These are phyloP conservation scores for Pisolithus sp. DNA, from an alignment of 768 basidiomycete genomes.

Conservation along the genomic window DNA sequence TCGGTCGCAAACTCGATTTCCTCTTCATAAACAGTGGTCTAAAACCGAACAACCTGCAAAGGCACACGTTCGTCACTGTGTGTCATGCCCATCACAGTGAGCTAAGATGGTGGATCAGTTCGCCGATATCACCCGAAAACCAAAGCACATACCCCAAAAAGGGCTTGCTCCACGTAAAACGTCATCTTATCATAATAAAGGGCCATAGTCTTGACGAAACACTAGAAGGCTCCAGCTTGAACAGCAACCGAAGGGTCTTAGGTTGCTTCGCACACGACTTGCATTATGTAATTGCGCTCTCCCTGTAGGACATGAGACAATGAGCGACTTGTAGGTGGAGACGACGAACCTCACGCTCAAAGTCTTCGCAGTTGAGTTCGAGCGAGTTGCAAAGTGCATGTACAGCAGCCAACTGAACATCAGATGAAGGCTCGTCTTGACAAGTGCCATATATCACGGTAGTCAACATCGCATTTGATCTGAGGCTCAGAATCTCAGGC, in stretches of 20 bases:
- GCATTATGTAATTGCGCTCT: no score
- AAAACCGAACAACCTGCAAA: slow-evolving; percentile 42
- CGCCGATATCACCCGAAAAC: slow-evolving; percentile 4
- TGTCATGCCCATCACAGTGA: slow-evolving; percentile 74
- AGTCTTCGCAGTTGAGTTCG: slow-evolving; percentile 96
- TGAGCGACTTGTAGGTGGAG: not conserved
- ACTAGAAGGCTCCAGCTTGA: slow-evolving; percentile 93
- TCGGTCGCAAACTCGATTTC: slow-evolving; percentile 19
- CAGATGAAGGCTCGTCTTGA: slow-evolving; percentile 85
- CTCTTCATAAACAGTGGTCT: slow-evolving; percentile 98
- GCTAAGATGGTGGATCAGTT: slow-evolving; percentile 36
- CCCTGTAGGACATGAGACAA: not conserved
- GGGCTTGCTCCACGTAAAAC: slow-evolving; percentile 82
- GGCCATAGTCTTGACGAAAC: slow-evolving; percentile 92
- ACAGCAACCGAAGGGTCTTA: slow-evolving; percentile 68
- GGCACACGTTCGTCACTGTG: no score
- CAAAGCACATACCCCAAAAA: slow-evolving; percentile 82
- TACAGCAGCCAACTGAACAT: slow-evolving; percentile 78
- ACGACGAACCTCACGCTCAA: slow-evolving; percentile 82
- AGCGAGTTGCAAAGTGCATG: slow-evolving; percentile 75
- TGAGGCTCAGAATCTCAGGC: slow-evolving; percentile 82
- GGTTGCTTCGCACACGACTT: no score
- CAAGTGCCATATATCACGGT: slow-evolving; percentile 97
- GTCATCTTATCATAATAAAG: slow-evolving; percentile 52
- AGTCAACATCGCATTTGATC: slow-evolving; percentile 96